Conservation (phyloP, 1,284 basidiomycete species). For the Trichosporon sp. region DNA sequence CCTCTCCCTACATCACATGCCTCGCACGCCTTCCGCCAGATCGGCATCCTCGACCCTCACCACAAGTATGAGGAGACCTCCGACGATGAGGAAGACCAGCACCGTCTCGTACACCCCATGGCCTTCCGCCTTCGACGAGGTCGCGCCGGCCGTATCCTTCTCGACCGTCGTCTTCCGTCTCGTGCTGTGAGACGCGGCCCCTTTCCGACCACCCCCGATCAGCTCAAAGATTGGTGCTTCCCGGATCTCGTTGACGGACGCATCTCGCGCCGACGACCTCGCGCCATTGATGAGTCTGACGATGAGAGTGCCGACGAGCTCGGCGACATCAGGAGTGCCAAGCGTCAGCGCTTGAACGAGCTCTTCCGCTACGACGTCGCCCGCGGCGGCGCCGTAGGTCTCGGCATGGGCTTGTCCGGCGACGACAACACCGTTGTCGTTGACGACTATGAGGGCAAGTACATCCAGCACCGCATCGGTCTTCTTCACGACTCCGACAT, state of each 20-base stretch:
- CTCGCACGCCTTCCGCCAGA: slow-evolving; percentile 44
- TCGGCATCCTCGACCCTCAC: slow-evolving; percentile 39
- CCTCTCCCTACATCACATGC: slow-evolving; percentile 52
- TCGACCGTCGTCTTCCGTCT: slow-evolving; percentile 63
- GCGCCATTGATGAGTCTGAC: slow-evolving; percentile 35
- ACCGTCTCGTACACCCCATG: slow-evolving; percentile 24
- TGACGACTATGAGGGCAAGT: slow-evolving; percentile 47
- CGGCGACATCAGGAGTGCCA: slow-evolving; percentile 12
- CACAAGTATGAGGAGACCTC: slow-evolving; percentile 28
- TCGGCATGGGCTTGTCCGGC: slow-evolving; percentile 44
- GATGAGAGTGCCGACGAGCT: slow-evolving; percentile 14
- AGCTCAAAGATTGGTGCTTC: slow-evolving; percentile 32
- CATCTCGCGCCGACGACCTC: slow-evolving; percentile 21
- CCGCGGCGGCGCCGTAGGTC: slow-evolving; percentile 39
- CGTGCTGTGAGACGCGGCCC: slow-evolving; percentile 22
- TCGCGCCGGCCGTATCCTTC: slow-evolving; percentile 69
- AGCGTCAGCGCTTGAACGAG: slow-evolving; percentile 38
- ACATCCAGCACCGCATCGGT: slow-evolving; percentile 39
- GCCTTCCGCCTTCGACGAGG: slow-evolving; percentile 69
- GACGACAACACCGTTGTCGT: slow-evolving; percentile 46
- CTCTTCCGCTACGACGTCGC: slow-evolving; percentile 42
- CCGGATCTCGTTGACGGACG: slow-evolving; percentile 22
- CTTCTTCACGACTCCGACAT: slow-evolving; percentile 41
- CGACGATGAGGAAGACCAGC: slow-evolving; percentile 31
- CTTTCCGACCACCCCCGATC: slow-evolving; percentile 23